These are phyloP conservation scores for Theileria sp. DNA, from an alignment of 169 alveolate genomes.

Conservation along the genomic window DNA sequence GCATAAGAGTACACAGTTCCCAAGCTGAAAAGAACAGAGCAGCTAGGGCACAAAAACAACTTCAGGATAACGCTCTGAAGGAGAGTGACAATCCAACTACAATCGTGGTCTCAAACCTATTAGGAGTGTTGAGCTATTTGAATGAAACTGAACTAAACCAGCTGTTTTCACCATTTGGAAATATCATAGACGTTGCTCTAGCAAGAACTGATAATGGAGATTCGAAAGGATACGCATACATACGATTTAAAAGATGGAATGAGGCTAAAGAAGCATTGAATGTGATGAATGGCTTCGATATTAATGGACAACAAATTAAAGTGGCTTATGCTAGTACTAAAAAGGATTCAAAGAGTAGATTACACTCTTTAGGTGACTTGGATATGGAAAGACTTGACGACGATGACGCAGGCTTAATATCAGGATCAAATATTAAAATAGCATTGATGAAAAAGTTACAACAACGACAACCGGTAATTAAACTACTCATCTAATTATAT, in stretches of 20 bases:
- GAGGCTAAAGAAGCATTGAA: conserved; percentile 94
- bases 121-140: conserved; percentile 83
- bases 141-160: conserved; percentile 87
- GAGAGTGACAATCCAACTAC: conserved; percentile 86
- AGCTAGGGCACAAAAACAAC: conserved; percentile 91
- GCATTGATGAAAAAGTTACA: conserved; percentile 81
- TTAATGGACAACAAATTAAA: conserved; percentile 88
- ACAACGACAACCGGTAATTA: conserved; percentile 15
- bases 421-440: conserved; percentile 79
- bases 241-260: conserved; percentile 85
- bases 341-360: conserved; percentile 27
- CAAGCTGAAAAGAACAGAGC: conserved; percentile 98
- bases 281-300: conserved; percentile 91
- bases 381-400: conserved; percentile 72
- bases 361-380: conserved; percentile 38
- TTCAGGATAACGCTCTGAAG: conserved; percentile 76
- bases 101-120: conserved; percentile 90
- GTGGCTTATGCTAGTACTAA: conserved; percentile 65
- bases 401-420: conserved; percentile 73
- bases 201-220: conserved; percentile 87
- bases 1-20: conserved; percentile 91
- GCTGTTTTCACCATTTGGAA: conserved; percentile 93
- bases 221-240: conserved; percentile 90
- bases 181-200: conserved; percentile 87
- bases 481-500: neutral